These are phyloP conservation scores for Strombidium stylifer DNA, from an alignment of 73 alveolate species.

Conservation along the genomic window DNA sequence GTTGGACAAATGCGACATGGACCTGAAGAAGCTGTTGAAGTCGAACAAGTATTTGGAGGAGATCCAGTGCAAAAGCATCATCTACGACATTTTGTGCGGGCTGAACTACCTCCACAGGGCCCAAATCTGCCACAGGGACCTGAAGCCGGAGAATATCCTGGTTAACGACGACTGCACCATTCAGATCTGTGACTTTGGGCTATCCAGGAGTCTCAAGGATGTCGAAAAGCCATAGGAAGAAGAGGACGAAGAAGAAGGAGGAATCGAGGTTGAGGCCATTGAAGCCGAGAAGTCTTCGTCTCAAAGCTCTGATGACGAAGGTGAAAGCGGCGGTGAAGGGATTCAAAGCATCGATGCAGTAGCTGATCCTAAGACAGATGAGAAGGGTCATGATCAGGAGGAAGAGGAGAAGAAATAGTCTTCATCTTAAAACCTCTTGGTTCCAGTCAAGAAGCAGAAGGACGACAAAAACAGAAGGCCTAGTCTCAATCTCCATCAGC, in stretches of 20 bases:
- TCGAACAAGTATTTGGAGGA: constrained; percentile 65
- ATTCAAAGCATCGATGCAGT: neutral
- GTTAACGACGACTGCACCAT: constrained; percentile 75
- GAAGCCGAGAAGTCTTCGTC: neutral
- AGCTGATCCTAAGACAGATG: constrained; percentile 2
- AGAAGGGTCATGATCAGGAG: too few species aligned
- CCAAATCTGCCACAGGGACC: constrained; percentile 85
- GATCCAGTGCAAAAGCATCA: constrained; percentile 61
- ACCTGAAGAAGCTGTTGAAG: constrained; percentile 73
- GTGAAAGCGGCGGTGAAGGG: neutral
- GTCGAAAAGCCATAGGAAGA: constrained; percentile 4
- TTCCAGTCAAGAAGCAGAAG: too few species aligned
- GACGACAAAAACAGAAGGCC: too few species aligned
- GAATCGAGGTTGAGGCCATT: neutral
- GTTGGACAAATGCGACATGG: constrained; percentile 73
- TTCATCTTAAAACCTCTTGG: too few species aligned
- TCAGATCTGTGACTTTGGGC: constrained; percentile 90
- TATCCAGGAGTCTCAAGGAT: constrained; percentile 60
- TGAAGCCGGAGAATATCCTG: constrained; percentile 87
- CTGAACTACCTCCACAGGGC: constrained; percentile 80
- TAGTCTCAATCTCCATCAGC: too few species aligned
- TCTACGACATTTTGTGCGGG: constrained; percentile 72
- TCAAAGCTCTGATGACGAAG: neutral
- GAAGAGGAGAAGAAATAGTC: too few species aligned
- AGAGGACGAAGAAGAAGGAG: constrained; percentile 36